A percentile compares a stretch with the other conserved stretches of the same genome.
phyloP scores from a whole-genome alignment of 2,329 filamentous ascomycete genomes.

The Ophiostoma himal-ulmi region DNA sequence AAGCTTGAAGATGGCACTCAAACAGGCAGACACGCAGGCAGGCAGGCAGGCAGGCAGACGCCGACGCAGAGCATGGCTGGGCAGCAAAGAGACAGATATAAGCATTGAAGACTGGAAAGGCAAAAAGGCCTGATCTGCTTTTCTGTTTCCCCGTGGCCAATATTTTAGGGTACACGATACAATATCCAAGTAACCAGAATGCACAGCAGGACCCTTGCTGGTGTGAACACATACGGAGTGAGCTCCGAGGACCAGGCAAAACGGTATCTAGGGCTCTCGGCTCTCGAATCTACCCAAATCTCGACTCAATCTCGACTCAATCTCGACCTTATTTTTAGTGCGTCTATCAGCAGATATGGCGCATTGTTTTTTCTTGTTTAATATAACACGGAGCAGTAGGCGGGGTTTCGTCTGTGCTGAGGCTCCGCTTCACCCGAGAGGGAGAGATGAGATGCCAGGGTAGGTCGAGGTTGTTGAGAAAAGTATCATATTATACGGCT shows the following conservation, averaged over 20 bases:
- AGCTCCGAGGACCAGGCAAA: background rate
- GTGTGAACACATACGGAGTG: constrained; percentile 15
- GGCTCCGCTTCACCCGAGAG: constrained; percentile 14
- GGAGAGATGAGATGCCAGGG: constrained; percentile 7
- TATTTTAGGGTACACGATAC: too few relatives aligned
- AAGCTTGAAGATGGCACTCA: too few relatives aligned
- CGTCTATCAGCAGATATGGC: constrained; percentile 11
- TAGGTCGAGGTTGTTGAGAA: background rate
- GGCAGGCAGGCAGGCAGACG: too few relatives aligned
- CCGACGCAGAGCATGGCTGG: too few relatives aligned
- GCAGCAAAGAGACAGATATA: too few relatives aligned
- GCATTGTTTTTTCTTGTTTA: constrained; percentile 13
- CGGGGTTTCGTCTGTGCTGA: constrained; percentile 18
- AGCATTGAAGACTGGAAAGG: too few relatives aligned
- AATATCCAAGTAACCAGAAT: background rate
- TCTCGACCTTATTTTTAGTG: background rate
- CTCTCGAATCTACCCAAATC: background rate
- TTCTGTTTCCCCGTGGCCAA: too few relatives aligned
- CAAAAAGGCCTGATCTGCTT: too few relatives aligned
- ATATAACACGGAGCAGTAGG: constrained; percentile 22
- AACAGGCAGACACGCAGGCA: too few relatives aligned
- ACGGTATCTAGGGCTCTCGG: constrained; percentile 1
- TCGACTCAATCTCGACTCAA: too few relatives aligned
- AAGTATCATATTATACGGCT: too few relatives aligned
- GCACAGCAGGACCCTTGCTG: background rate